Conservation (phyloP, 31 red algal genomes). For the Bonnemaisonia californica region DNA sequence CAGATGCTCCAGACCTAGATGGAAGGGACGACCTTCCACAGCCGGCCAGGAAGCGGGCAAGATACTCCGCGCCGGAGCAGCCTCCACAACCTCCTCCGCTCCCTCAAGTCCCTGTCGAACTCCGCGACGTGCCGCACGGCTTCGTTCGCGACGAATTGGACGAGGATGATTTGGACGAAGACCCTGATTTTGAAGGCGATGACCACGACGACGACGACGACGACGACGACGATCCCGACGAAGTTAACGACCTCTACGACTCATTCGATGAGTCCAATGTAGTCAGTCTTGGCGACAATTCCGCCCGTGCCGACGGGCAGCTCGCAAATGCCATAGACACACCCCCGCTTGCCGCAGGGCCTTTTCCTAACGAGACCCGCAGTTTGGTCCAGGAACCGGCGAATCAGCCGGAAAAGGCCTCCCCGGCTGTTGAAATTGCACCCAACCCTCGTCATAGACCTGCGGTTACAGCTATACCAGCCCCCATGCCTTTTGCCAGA, state of each 20-base stretch:
- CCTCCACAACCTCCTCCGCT: neutral
- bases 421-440: neutral
- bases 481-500: too few species aligned
- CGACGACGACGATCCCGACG: neutral
- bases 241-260: constrained; percentile 7
- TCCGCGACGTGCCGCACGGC: neutral
- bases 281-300: neutral
- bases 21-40: neutral
- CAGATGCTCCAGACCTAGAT: neutral
- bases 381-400: neutral
- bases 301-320: neutral
- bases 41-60: neutral
- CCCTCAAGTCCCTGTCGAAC: neutral
- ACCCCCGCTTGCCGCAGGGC: neutral
- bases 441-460: neutral
- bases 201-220: constrained; percentile 26
- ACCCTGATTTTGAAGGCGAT: constrained; percentile 36
- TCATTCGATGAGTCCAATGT: neutral
- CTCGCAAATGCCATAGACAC: neutral
- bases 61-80: neutral
- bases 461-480: too few species aligned
- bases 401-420: neutral
- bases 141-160: neutral
- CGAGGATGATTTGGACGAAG: constrained; percentile 9
- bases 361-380: neutral